Conservation (phyloP, 106 monocot species). For the Allium cepa region DNA sequence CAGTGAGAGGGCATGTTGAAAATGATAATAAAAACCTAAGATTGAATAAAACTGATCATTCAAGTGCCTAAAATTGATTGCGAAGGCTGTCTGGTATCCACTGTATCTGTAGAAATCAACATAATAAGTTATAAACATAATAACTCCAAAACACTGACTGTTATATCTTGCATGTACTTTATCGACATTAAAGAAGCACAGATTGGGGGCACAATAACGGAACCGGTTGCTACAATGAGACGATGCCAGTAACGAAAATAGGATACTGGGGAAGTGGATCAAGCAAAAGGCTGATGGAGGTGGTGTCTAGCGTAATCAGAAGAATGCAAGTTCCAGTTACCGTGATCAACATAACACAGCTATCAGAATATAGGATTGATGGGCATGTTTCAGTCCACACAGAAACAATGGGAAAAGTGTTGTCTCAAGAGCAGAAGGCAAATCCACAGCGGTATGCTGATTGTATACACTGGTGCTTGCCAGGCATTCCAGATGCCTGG, state of each 20-base stretch:
- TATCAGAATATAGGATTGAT: slow-evolving; percentile 61
- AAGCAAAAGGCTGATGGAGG: slow-evolving; percentile 47
- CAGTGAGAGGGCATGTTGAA: too few species aligned
- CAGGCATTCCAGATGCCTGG: slow-evolving; percentile 72
- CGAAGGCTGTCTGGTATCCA: too few species aligned
- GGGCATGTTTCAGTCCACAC: slow-evolving; percentile 54
- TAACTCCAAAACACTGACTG: too few species aligned
- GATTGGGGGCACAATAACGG: slow-evolving; percentile 51
- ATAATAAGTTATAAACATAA: too few species aligned
- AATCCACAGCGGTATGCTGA: slow-evolving; percentile 42
- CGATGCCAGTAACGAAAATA: slow-evolving; percentile 32
- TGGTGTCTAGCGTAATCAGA: slow-evolving; percentile 32
- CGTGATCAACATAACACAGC: slow-evolving; percentile 64
- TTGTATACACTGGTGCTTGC: slow-evolving; percentile 80
- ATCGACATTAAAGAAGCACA: slow-evolving; percentile 21
- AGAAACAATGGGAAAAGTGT: slow-evolving; percentile 23
- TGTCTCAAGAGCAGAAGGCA: slow-evolving; percentile 34
- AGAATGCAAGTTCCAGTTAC: slow-evolving; percentile 55
- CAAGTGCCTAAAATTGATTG: too few species aligned
- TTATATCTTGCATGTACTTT: too few species aligned
- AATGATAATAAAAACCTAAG: too few species aligned
- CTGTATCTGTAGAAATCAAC: too few species aligned
- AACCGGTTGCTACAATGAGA: slow-evolving; percentile 64
- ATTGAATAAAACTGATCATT: too few species aligned
- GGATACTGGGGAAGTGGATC: slow-evolving; percentile 66